Percentiles rank a stretch among this genome's conserved stretches.
These are phyloP conservation scores for Trichophyton mentagrophytes DNA, from an alignment of 2,329 filamentous ascomycete species.

Conservation along the genomic window DNA sequence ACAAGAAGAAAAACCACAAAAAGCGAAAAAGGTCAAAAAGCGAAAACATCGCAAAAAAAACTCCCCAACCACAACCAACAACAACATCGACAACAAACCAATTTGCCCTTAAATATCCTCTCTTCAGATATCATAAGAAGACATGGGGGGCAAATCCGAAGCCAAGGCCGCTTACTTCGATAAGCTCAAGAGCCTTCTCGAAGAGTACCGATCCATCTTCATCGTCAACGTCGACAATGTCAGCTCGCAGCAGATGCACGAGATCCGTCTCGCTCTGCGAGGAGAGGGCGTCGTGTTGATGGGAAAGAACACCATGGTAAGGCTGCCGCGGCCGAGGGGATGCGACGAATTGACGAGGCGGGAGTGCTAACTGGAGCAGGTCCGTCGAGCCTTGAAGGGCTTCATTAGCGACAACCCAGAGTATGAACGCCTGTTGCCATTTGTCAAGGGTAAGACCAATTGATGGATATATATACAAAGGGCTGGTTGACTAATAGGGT, in stretches of 20 bases:
- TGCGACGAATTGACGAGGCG: background rate
- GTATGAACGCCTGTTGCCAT: slow-evolving; percentile 94
- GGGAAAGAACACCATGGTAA: slow-evolving; percentile 99
- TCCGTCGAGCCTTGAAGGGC: slow-evolving; percentile 93
- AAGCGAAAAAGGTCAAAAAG: slow-evolving; percentile 9
- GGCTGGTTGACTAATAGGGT: background rate
- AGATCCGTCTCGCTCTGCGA: slow-evolving; percentile 88
- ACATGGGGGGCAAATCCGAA: slow-evolving; percentile 93
- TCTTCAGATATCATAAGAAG: slow-evolving; percentile 79
- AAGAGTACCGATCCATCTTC: slow-evolving; percentile 96
- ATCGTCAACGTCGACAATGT: slow-evolving; percentile 98
- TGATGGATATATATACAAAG: slow-evolving; percentile 4
- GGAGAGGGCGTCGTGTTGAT: slow-evolving; percentile 90
- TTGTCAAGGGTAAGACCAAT: slow-evolving; percentile 56
- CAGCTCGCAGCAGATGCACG: slow-evolving; percentile 99
- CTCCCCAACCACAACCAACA: background rate
- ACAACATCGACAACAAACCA: background rate
- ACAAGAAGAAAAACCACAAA: slow-evolving; percentile 9
- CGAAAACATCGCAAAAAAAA: background rate
- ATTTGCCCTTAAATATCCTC: slow-evolving; percentile 97
- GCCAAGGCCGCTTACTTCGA: slow-evolving; percentile 98
- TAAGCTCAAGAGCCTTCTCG: slow-evolving; percentile 95
- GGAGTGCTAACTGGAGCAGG: slow-evolving; percentile 35
- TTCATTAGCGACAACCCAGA: slow-evolving; percentile 84
- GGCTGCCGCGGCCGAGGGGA: slow-evolving; percentile 17